A percentile compares a stretch with the other conserved stretches of the same genome.
Evolutionary conservation across 805 yeast genomes (phyloP).

Genomic region (Candida sphagnicola): DNA sequence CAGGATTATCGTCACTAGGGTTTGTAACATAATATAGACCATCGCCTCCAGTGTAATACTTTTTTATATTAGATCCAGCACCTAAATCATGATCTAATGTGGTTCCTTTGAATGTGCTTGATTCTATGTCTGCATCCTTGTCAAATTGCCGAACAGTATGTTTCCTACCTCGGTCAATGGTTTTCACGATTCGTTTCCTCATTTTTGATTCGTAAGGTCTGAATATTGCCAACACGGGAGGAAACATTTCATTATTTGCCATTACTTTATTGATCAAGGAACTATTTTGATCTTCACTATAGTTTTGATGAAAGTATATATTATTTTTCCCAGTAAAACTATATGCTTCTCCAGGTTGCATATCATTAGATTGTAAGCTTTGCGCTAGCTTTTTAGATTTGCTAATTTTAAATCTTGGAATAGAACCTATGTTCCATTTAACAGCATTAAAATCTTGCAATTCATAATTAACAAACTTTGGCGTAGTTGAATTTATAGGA

Average conservation of each 20-base stretch:
- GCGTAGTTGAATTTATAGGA: conserved; percentile 14
- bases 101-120: conserved; percentile 1
- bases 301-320: conserved; percentile 35
- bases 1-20: conserved; percentile 60
- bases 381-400: conserved; percentile 20
- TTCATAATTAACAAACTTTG: conserved; percentile 23
- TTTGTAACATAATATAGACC: conserved; percentile 43
- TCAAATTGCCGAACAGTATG: conserved; percentile 1
- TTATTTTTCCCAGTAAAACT: conserved; percentile 31
- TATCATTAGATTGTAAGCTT: conserved; percentile 9
- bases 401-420: conserved; percentile 36
- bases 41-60: conserved; percentile 48
- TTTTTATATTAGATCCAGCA: conserved; percentile 20
- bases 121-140: conserved; percentile 7
- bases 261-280: conserved; percentile 25
- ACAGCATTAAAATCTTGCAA: conserved; percentile 20
- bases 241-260: conserved; percentile 14
- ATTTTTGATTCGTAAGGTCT: conserved; percentile 38
- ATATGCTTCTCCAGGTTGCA: conserved; percentile 5
- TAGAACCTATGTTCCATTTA: conserved; percentile 42
- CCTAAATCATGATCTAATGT: conserved; percentile 18
- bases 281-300: conserved; percentile 12
- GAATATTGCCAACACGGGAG: conserved; percentile 34
- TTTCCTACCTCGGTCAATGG: conserved; percentile 20
- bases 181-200: conserved; percentile 34